A percentile compares a stretch with the other conserved stretches of the same genome.
phyloP scores from a whole-genome alignment of 1,284 basidiomycete genomes.

The Porodaedalea pini region DNA sequence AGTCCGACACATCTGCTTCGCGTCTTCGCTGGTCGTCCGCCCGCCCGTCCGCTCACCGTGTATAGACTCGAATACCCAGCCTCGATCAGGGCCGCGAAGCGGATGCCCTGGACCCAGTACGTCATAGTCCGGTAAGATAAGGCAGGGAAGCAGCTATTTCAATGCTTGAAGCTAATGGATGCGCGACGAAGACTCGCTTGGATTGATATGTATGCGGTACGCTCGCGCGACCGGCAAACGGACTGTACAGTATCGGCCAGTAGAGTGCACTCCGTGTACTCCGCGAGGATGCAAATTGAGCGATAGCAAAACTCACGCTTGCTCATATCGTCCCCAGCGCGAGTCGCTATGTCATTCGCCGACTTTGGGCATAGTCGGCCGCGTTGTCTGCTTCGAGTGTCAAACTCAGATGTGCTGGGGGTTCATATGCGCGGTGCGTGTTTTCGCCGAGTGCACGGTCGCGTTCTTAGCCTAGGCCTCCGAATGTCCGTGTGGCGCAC shows the following conservation, averaged over 20 bases:
- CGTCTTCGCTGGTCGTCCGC: background rate
- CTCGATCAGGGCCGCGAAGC: constrained; percentile 4
- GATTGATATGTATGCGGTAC: background rate
- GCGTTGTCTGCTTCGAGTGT: background rate
- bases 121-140: constrained; percentile 3
- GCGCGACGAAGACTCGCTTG: background rate
- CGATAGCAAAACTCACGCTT: no score
- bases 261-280: background rate
- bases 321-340: no score
- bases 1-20: background rate
- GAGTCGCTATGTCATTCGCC: background rate
- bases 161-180: constrained; percentile 1
- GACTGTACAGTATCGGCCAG: background rate
- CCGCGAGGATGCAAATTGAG: background rate
- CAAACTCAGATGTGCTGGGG: background rate
- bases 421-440: background rate
- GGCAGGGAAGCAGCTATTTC: background rate
- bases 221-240: background rate
- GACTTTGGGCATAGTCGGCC: background rate
- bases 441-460: background rate
- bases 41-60: background rate
- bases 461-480: background rate
- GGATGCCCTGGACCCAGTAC: constrained; percentile 9
- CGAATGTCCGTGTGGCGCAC: background rate
- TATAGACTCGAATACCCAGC: background rate